These are phyloP conservation scores for Knufia fluminis DNA, from an alignment of 2,329 filamentous ascomycete genomes.

Conservation along the genomic window DNA sequence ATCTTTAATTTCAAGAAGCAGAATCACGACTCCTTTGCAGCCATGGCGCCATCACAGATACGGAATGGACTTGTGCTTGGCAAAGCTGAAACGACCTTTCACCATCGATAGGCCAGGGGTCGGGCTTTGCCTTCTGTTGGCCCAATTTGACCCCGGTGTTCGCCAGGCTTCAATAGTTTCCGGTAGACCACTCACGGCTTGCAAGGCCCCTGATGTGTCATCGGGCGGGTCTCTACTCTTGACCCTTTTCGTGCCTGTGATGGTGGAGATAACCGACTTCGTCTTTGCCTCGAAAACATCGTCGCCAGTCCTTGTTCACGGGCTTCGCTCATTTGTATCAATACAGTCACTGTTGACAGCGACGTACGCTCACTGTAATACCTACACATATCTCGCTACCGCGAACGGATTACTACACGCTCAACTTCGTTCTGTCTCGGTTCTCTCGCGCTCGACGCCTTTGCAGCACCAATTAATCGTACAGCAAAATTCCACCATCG, in stretches of 20 bases:
- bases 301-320: background rate
- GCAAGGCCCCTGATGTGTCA: background rate
- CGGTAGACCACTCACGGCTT: background rate
- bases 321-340: background rate
- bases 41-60: background rate
- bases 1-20: slow-evolving; percentile 4
- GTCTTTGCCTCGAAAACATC: background rate
- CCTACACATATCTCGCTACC: background rate
- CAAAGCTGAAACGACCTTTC: background rate
- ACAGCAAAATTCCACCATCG: background rate
- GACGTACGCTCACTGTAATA: slow-evolving; percentile 3
- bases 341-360: slow-evolving; percentile 1
- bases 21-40: background rate
- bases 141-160: background rate
- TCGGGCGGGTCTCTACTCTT: background rate
- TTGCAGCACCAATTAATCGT: background rate
- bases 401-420: background rate
- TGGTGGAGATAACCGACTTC: no score
- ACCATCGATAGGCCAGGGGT: background rate
- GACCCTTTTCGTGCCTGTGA: background rate
- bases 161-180: background rate
- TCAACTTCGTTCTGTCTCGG: background rate
- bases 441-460: background rate
- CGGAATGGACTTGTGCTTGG: background rate
- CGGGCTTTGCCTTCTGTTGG: background rate